Evolutionary conservation across 2,329 filamentous ascomycete species (phyloP), one percentile per base, ranked within the genome.

Genomic region (Microsporum ferrugineum): DNA sequence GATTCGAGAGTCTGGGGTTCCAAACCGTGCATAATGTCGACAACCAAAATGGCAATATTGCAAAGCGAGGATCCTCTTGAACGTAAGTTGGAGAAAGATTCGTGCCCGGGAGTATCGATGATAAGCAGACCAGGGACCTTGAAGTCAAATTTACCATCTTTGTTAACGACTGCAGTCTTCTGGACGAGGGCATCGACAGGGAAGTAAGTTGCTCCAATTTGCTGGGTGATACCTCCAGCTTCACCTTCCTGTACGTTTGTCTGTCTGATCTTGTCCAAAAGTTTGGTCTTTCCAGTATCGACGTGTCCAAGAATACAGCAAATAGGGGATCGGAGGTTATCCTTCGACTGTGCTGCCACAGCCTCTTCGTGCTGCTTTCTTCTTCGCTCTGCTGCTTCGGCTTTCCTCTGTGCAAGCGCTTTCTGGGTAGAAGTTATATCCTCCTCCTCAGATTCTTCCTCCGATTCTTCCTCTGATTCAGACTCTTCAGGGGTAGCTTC

Each of bases 291-390:
- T 75, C 94, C 94, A 53, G 95, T 99, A 86, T 99, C 94, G 84
- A 99, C 94, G 84, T 99, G 94, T 70, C 94, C 94, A 66, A 99
- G 85, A 83, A 99, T 99, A 87, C 92, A 97, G 82, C 94, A 97
- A 77, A 99, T 99, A 59, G 94, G 94, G 45, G 94, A 97, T 62
- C 94, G 90, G 61, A 99, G 84, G 76, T 99, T 87, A 73, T 99
- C 91, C 76, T 89, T 91, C 27, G 92, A 97, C 64, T 91, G 84
- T 57, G 92, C 91, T 51, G 90, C 91, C 71, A 96, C 76, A 17
- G 94, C 94, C 64, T 91, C 92, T 75, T 96, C 89, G 73, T 95
- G 89, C 62, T 91, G 88, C 76, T 89, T 89, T 77, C 91, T 88
- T 70, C 92, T 85, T 71, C 92, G 85, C 69, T 94, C 90, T 14